Conservation (phyloP, 2,329 filamentous ascomycete genomes). For the Xylariales sp. region DNA sequence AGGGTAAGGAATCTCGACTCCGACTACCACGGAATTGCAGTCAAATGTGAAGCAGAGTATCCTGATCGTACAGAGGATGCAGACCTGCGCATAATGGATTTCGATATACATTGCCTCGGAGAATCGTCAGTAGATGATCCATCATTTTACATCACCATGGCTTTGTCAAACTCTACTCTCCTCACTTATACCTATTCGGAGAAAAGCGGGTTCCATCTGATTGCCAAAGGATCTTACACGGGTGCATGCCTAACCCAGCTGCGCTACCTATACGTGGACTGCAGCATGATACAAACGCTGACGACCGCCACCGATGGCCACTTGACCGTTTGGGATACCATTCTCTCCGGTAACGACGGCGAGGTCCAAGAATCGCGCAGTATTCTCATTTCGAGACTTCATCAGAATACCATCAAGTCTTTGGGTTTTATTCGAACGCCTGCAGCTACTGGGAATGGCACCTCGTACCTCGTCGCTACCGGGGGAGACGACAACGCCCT, state of each 20-base stretch:
- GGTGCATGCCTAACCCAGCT: conserved; percentile 72
- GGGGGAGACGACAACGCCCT: conserved; percentile 89
- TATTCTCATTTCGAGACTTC: conserved; percentile 44
- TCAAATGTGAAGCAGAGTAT: conserved; percentile 53
- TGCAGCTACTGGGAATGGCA: conserved; percentile 16
- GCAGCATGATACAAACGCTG: conserved; percentile 38
- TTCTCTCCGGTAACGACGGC: too few species aligned
- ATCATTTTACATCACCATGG: conserved; percentile 61
- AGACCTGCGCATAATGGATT: conserved; percentile 78
- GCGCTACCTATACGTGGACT: conserved; percentile 31
- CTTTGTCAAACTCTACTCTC: conserved; percentile 79
- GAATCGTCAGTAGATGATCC: conserved; percentile 3
- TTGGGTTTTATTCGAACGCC: conserved; percentile 36
- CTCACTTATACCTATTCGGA: conserved; percentile 52
- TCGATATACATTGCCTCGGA: conserved; percentile 49
- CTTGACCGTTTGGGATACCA: conserved; percentile 55
- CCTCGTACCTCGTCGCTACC: conserved; percentile 56
- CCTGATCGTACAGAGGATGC: conserved; percentile 44
- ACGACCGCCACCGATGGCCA: conserved; percentile 81
- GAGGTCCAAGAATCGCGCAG: conserved; percentile 13
- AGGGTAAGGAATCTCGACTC: conserved; percentile 52
- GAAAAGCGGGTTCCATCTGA: conserved; percentile 37
- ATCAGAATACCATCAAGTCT: conserved; percentile 78
- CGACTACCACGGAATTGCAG: conserved; percentile 43
- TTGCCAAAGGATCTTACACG: conserved; percentile 58